Base-by-base conservation (phyloP, 345 rosid genomes). In the Dipteronia sinensis region DNA sequence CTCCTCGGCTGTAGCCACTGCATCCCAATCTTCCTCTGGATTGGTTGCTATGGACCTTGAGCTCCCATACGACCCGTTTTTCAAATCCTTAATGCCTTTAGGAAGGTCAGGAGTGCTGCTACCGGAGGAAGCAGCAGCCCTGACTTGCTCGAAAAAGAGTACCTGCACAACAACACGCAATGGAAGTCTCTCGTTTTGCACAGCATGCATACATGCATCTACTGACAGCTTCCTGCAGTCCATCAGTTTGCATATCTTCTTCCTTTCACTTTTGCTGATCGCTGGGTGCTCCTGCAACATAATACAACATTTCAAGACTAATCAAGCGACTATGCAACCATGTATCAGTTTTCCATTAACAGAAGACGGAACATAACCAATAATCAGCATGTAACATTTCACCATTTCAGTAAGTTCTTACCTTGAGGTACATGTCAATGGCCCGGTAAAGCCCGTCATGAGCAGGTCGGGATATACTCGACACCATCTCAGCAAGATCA, bases 361-460 rank as follows among this genome's bases (percentile, higher is more conserved):
- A 69, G 59, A 47, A 19, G 38, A 29, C 2, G 29, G 31, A 31
- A n/a, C 49, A 31, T 23, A 3, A 22, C 27, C 66, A 22, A 12
- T 63, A 11, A 22, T 62, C 56, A 73, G 6, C 12, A 46, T 5
- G 25, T 46, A 23, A 44, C 19, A 13, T 2, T 11, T 11, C 72
- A 25, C 20, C 61, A 19, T 53, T 68, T 2, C 42, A 25, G 69
- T 27, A 16, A 61, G 67, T n/a, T 59, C 79, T 79, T 70, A 94
- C 98, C 94, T 86, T 91, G 10, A 94, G 89, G 82, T 85, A 94
- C 88, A 76, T 92, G 85, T 94, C 97, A 58, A 94, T 86, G 46
- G 97, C 97, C 8, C 93, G 89, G 86, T 94, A 94, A 29, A 94
- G 85, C 44, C 89, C 94, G 77, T 94, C 98, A 72, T 94, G 95